Evolutionary conservation across 1,284 basidiomycete genomes (phyloP), one percentile per base, ranked within the genome.

Genomic region (Leucoagaricus sp.): DNA sequence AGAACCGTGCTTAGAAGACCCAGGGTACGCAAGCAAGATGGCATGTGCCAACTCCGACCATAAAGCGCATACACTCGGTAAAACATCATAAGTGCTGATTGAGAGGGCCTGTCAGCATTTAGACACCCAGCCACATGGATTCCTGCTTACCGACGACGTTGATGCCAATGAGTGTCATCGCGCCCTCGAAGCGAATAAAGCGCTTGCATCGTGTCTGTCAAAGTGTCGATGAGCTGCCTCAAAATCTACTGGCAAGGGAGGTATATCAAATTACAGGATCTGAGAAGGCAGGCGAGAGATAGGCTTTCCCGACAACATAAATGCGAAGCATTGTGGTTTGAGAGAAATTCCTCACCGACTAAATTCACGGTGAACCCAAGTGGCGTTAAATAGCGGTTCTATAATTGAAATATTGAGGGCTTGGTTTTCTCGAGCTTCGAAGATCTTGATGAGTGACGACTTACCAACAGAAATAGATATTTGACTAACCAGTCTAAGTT

Each of bases 51-150:
- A 12, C n/a, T 9, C n/a, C 64, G 58, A 8, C 69, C 63, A 61
- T 83, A 84, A 38, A 85, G 63, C 0, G 76, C 83, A 23, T 72
- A 69, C 40, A 84, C 71, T n/a, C 82, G 76, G 4, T 83, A 61
- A n/a, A 83, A 71, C 81, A 85, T 84, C 82, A 84, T 84, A 15
- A 81, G 58, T 1, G 73, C 79, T 1, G 75, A 3, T 74, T 78
- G 2, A 81, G 79, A 47, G 78, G 82, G 2, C 75, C 72, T 40
- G 19, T 8, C 2, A 13, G 31, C 28, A 10, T 5, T 81, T 75
- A 50, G 78, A 81, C 26, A 66, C 71, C 13, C 6, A 38, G 1
- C 31, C 25, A 17, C n/a, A 10, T 26, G 29, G 4, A 19, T 23
- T 13, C 12, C 17, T 29, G 64, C 72, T 45, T 58, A 78, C 75